These are phyloP conservation scores for Caloboletus inedulis DNA, from an alignment of 1,284 basidiomycete genomes.

Conservation along the genomic window DNA sequence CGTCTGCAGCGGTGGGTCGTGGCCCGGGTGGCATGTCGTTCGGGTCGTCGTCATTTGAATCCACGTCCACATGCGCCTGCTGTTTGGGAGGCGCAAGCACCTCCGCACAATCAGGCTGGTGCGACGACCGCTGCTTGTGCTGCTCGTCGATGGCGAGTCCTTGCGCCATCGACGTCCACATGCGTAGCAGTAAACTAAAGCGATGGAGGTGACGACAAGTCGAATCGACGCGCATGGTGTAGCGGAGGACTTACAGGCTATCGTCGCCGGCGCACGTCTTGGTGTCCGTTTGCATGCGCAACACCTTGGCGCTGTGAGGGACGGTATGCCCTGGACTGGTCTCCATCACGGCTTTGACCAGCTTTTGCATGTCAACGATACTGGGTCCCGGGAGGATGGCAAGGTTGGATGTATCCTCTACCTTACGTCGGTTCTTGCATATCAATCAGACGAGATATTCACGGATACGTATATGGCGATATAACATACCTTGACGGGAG, in stretches of 20 bases:
- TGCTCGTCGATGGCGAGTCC: constrained; percentile 33
- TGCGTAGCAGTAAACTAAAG: constrained; percentile 26
- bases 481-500: constrained; percentile 6
- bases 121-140: constrained; percentile 17
- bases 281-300: constrained; percentile 30
- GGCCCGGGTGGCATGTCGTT: constrained; percentile 17
- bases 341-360: constrained; percentile 29
- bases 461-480: neutral
- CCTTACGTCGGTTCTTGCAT: constrained; percentile 9
- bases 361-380: constrained; percentile 29
- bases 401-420: neutral
- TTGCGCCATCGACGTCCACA: constrained; percentile 35
- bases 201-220: neutral
- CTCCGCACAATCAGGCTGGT: constrained; percentile 10
- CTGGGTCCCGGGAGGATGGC: neutral
- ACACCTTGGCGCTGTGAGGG: constrained; percentile 24
- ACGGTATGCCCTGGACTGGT: constrained; percentile 20
- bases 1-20: constrained; percentile 12
- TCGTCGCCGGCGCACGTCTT: constrained; percentile 32
- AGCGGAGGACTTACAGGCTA: constrained; percentile 26
- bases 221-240: neutral
- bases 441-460: neutral
- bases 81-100: constrained; percentile 13
- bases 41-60: constrained; percentile 20
- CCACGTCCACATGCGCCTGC: neutral